Conservation (phyloP, 164 flowering plant species). For the Liriodendron chinense region DNA sequence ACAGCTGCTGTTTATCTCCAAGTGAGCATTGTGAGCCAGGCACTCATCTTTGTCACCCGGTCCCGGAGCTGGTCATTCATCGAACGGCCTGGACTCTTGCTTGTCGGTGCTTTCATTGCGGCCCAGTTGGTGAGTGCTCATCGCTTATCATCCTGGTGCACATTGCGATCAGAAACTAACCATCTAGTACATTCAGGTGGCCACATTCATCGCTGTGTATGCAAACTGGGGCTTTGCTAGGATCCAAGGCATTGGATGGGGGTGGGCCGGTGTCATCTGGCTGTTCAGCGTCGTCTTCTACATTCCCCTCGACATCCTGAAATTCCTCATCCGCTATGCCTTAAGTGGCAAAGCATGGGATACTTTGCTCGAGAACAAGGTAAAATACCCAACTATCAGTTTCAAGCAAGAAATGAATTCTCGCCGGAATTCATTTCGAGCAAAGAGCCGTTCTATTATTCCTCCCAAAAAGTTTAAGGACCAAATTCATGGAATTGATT, state of each 20-base stretch:
- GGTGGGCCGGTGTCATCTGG: slow-evolving; percentile 83
- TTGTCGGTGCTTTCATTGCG: slow-evolving; percentile 58
- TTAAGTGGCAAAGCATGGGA: slow-evolving; percentile 68
- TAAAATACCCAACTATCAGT: slow-evolving; percentile 3
- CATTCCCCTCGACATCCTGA: slow-evolving; percentile 73
- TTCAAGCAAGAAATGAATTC: too few relatives aligned
- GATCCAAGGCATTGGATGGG: slow-evolving; percentile 74
- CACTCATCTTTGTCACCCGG: slow-evolving; percentile 85
- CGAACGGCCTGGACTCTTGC: slow-evolving; percentile 78
- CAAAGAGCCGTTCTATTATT: too few relatives aligned
- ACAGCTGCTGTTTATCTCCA: slow-evolving; percentile 78
- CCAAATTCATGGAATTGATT: too few relatives aligned
- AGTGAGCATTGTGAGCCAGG: slow-evolving; percentile 89
- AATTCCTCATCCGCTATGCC: slow-evolving; percentile 55
- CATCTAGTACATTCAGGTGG: slow-evolving; percentile 31
- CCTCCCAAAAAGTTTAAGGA: too few relatives aligned
- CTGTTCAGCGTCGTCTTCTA: slow-evolving; percentile 61
- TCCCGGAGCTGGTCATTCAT: slow-evolving; percentile 82
- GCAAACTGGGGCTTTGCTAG: slow-evolving; percentile 61
- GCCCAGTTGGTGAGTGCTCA: slow-evolving; percentile 63
- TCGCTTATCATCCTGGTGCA: not conserved
- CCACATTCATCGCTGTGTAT: slow-evolving; percentile 64
- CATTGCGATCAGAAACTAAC: too few relatives aligned
- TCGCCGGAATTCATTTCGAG: too few relatives aligned
- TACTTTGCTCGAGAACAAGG: slow-evolving; percentile 51